A percentile compares a stretch with the other conserved stretches of the same genome.
Conservation (phyloP, 2,329 filamentous ascomycete genomes). For the Fusarium sp. region DNA sequence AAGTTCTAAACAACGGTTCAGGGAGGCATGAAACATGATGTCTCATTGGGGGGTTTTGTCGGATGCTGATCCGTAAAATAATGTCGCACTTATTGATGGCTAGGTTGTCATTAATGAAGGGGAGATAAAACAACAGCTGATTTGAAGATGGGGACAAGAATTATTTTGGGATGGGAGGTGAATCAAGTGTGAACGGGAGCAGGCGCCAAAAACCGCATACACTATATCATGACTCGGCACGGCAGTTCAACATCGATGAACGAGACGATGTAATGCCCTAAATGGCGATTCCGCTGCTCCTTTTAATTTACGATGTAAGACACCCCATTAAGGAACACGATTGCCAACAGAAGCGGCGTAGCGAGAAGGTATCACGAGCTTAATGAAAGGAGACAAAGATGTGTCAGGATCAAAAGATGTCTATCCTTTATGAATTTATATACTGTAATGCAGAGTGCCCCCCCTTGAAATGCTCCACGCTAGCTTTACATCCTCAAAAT, state of each 20-base stretch:
- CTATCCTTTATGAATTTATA: neutral
- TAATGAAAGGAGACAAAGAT: neutral
- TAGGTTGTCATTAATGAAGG: neutral
- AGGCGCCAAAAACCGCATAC: neutral
- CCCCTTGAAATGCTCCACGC: neutral
- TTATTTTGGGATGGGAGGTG: neutral
- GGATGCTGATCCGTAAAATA: neutral
- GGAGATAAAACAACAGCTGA: neutral
- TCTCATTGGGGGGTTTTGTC: neutral
- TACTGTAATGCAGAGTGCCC: neutral
- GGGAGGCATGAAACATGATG: neutral
- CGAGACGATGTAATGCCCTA: neutral
- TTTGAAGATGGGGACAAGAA: neutral
- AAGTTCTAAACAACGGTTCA: neutral
- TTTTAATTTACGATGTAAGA: neutral
- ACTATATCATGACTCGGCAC: neutral
- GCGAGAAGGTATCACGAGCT: neutral
- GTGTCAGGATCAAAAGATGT: neutral
- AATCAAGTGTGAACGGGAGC: no score
- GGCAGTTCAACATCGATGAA: neutral
- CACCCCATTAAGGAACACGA: neutral
- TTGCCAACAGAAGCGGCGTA: neutral
- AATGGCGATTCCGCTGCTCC: neutral
- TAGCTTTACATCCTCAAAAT: slow-evolving; percentile 2
- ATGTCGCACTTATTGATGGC: neutral